Evolutionary conservation across 2,329 filamentous ascomycete genomes (phyloP), one percentile per base, ranked within the genome.

Genomic region (Xylaria sp.): DNA sequence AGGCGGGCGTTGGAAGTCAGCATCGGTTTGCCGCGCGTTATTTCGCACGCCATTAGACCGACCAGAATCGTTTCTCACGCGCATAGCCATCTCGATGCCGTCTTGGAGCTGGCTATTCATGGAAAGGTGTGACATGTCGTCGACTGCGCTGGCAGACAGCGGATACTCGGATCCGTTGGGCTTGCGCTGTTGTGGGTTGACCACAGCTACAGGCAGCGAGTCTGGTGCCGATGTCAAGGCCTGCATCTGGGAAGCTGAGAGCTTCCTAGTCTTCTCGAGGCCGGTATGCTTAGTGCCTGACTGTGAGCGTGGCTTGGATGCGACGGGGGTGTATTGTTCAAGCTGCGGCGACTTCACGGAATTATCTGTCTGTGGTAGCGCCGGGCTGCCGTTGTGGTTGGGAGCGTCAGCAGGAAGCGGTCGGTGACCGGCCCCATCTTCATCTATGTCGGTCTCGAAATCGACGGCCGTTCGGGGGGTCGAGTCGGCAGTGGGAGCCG

Each of bases 171-270:
- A 76, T 61, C 66, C 79, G 76, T 72, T 80, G 77, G 70, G 79
- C 72, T 76, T 72, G 67, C 66, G 73, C 52, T 65, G 72, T 12
- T 57, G 74, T 28, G 65, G 60, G 7, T 77, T 75, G 2, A 84
- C 77, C 15, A 83, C 77, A 1, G 85, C 84, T 0, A 90, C 77
- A 13, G 88, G 88, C 1, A 90, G 78, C 0, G 87, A 89, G 32
- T 88, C 86, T 6, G 87, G 86, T 1, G 85, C 83, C 32, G 83
- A 84, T 15, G 86, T 84, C 66, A 90, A 78, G 67, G 87, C 84
- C 61, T 87, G 84, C 75, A 90, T 88, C 73, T 89, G 86, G 43
- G 82, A 84, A 8, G 85, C 85, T 0, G 87, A 88, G 30, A 90
- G 80, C 43, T 86, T 84, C 63, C 85, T 83, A 55, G 88, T 78